These are phyloP conservation scores for Pseudonectria foliicola DNA, from an alignment of 2,329 filamentous ascomycete genomes.

Conservation along the genomic window DNA sequence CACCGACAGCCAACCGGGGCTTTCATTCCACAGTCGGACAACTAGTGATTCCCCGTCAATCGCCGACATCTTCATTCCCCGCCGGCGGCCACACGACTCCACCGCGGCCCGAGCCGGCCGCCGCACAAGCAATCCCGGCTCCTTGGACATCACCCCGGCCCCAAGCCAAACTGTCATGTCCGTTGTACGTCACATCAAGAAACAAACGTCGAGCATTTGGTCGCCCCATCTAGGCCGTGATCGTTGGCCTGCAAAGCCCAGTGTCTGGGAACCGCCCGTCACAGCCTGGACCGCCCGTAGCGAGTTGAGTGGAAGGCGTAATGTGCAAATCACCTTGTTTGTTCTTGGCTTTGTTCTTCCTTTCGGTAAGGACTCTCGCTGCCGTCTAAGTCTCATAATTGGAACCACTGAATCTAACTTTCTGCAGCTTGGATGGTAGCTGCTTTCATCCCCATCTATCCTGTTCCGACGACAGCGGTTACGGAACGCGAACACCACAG, in stretches of 20 bases:
- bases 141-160: conserved; percentile 38
- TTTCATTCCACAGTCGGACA: conserved; percentile 40
- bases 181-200: conserved; percentile 27
- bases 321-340: conserved; percentile 69
- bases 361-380: conserved; percentile 44
- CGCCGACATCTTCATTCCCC: conserved; percentile 37
- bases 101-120: conserved; percentile 4
- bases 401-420: conserved; percentile 17
- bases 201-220: conserved; percentile 58
- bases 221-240: conserved; percentile 66
- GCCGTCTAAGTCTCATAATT: too few relatives aligned
- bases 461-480: conserved; percentile 45
- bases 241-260: conserved; percentile 49
- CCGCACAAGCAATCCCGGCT: conserved; percentile 18
- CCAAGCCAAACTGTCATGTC: conserved; percentile 22
- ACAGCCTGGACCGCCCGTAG: conserved; percentile 57
- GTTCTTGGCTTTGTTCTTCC: conserved; percentile 72
- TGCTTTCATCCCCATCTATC: conserved; percentile 64
- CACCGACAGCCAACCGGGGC: conserved; percentile 38
- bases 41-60: conserved; percentile 43
- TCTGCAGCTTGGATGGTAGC: conserved; percentile 69
- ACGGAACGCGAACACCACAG: conserved; percentile 37
- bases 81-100: conserved; percentile 36
- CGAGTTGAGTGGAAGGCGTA: conserved; percentile 57
- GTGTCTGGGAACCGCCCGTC: conserved; percentile 68